phyloP scores from a whole-genome alignment of 371 early-diverging fungal species.

The Mortierella sp. region DNA sequence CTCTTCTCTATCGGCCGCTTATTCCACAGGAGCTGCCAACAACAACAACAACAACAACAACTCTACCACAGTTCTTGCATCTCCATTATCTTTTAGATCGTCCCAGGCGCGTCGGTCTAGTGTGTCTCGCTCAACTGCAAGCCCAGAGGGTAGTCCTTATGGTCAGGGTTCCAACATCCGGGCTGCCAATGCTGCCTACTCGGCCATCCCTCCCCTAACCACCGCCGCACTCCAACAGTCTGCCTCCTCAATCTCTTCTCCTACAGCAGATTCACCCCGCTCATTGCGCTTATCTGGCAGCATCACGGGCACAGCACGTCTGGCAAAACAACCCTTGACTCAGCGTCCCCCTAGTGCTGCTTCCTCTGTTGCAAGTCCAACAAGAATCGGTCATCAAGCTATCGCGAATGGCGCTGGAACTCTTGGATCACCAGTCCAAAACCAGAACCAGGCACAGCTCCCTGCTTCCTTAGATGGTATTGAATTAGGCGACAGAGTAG shows the following conservation, averaged over 20 bases:
- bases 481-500: conserved; percentile 71
- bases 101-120: conserved; percentile 35
- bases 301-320: conserved; percentile 14
- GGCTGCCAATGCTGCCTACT: conserved; percentile 15
- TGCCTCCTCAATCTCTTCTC: conserved; percentile 17
- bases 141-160: conserved; percentile 14
- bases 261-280: conserved; percentile 20
- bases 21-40: conserved; percentile 10
- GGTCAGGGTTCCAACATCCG: conserved; percentile 13
- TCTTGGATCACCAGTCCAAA: conserved; percentile 7
- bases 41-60: conserved; percentile 8
- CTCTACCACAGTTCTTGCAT: conserved; percentile 15
- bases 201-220: conserved; percentile 28
- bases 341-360: conserved; percentile 32
- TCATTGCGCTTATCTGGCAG: conserved; percentile 11
- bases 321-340: conserved; percentile 28
- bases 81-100: conserved; percentile 26
- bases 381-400: background rate
- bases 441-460: conserved; percentile 19
- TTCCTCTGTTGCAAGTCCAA: background rate
- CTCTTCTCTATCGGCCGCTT: conserved; percentile 3
- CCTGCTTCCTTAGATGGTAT: conserved; percentile 32
- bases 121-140: conserved; percentile 12
- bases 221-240: conserved; percentile 23
- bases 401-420: background rate